phyloP scores from a whole-genome alignment of 75 land plant genomes.

The Pinus taeda region DNA sequence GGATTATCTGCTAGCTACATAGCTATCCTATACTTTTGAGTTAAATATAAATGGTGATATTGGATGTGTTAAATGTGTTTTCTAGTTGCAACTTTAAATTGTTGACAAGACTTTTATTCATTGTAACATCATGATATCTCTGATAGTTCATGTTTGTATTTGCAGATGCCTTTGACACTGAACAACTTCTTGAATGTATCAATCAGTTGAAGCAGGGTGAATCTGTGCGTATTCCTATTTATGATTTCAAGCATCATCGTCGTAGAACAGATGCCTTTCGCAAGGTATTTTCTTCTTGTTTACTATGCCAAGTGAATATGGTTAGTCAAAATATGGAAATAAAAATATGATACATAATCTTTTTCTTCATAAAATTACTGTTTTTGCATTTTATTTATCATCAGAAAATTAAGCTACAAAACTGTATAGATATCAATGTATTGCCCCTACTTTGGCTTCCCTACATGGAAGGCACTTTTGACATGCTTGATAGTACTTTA shows the following conservation, averaged over 20 bases:
- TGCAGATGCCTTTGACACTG: slow-evolving; percentile 97
- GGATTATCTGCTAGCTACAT: background rate
- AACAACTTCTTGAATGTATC: slow-evolving; percentile 84
- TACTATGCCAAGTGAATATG: background rate
- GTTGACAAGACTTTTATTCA: background rate
- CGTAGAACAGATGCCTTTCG: slow-evolving; percentile 72
- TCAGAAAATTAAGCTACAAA: background rate
- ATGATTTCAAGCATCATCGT: slow-evolving; percentile 85
- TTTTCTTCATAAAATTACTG: background rate
- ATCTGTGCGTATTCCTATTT: slow-evolving; percentile 76
- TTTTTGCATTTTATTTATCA: background rate
- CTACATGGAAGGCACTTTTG: no score
- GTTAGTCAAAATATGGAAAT: no score
- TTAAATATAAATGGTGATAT: background rate
- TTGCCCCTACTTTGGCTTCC: no score
- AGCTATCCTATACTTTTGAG: background rate
- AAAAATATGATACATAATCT: background rate
- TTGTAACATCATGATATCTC: background rate
- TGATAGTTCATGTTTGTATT: background rate
- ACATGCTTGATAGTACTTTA: no score
- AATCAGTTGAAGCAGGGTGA: slow-evolving; percentile 48
- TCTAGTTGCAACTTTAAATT: background rate
- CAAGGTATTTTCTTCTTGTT: slow-evolving; percentile 40
- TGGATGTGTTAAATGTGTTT: background rate
- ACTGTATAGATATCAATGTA: background rate